Percentiles rank a stretch among this genome's conserved stretches.
phyloP scores from a whole-genome alignment of 805 yeast genomes.

The Kuraishia piskuri region DNA sequence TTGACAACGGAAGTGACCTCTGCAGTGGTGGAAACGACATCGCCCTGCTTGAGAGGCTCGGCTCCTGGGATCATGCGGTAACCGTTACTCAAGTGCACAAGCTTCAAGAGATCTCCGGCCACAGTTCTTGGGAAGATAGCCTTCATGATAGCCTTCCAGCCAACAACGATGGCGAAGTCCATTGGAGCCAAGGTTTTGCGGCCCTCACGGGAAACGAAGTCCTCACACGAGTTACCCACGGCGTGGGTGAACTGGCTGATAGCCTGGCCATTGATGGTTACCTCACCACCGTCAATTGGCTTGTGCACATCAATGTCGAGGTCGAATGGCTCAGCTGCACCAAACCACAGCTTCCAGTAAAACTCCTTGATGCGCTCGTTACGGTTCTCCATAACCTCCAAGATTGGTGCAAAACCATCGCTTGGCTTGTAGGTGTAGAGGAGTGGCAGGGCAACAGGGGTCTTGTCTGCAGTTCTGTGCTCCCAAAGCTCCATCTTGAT shows the following conservation, averaged over 20 bases:
- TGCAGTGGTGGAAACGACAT: constrained; percentile 74
- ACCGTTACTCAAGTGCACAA: constrained; percentile 93
- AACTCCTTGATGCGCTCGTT: constrained; percentile 89
- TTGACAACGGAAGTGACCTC: constrained; percentile 82
- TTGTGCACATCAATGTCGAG: constrained; percentile 65
- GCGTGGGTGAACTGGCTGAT: constrained; percentile 94
- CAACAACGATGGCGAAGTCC: constrained; percentile 98
- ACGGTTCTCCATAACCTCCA: constrained; percentile 84
- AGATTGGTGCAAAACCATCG: constrained; percentile 93
- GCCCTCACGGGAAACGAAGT: constrained; percentile 83
- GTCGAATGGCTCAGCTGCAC: constrained; percentile 47
- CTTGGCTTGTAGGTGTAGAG: constrained; percentile 71
- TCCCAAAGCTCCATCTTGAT: constrained; percentile 76
- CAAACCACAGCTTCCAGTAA: constrained; percentile 98
- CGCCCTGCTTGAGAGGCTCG: constrained; percentile 81
- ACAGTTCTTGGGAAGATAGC: constrained; percentile 96
- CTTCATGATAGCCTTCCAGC: constrained; percentile 97
- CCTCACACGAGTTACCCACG: constrained; percentile 94
- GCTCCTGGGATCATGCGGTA: constrained; percentile 92
- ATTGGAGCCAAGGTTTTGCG: constrained; percentile 88
- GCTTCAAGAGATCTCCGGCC: constrained; percentile 90
- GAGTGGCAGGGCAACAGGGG: constrained; percentile 69
- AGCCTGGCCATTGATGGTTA: constrained; percentile 62
- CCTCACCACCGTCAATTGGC: constrained; percentile 60
- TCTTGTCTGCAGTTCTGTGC: constrained; percentile 73